Base-by-base conservation (phyloP, 23 red algal genomes). In the Agarophyton chilense region DNA sequence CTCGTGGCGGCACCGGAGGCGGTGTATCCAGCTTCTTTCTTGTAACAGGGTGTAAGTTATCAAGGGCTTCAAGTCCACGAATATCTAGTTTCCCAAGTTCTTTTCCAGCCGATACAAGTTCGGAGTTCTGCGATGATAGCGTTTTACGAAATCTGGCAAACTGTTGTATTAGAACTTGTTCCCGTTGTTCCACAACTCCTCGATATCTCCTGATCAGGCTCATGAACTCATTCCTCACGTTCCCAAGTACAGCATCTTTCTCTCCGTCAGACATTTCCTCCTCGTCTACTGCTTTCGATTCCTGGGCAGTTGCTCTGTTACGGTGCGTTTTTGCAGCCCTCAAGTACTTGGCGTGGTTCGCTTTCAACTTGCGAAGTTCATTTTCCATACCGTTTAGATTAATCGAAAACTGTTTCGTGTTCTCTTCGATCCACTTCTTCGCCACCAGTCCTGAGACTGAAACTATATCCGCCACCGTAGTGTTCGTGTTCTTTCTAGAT, bases 391-490 rank as follows among this genome's bases (percentile, higher is more conserved):
- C 13, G 10, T 80, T 61, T 1, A 80, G 77, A 18, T 61, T 80
- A 3, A 11, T 22, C 4, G 77, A 80, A 40, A 80, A n/a, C 7
- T 61, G 32, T 19, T 80, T 71, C 1, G 72, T 63, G 51, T 89
- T 58, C 53, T 89, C 85, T 29, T 53, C 41, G 2, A 71, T 38
- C 85, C 85, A 89, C 19, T 46, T 77, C 46, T 78, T 77, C 12
- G 85, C 85, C 22, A 67, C 85, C 38, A 46, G 51, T 44, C 85
- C 85, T 19, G 85, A 67, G 3, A 89, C 73, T 47, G 53, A 67
- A 2, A 89, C 85, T 8, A 89, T 89, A 24, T 89, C 85, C 24
- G 82, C 61, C 1, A 86, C 82, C 19, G 33, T 49, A 14, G 82
- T 73, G 64, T 86, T 72, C 4, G 38, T 12, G 8, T 24, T 86